Evolutionary conservation across 139 green algal genomes (phyloP), one percentile per base, ranked within the genome.

Genomic region (Chlorella sp.): DNA sequence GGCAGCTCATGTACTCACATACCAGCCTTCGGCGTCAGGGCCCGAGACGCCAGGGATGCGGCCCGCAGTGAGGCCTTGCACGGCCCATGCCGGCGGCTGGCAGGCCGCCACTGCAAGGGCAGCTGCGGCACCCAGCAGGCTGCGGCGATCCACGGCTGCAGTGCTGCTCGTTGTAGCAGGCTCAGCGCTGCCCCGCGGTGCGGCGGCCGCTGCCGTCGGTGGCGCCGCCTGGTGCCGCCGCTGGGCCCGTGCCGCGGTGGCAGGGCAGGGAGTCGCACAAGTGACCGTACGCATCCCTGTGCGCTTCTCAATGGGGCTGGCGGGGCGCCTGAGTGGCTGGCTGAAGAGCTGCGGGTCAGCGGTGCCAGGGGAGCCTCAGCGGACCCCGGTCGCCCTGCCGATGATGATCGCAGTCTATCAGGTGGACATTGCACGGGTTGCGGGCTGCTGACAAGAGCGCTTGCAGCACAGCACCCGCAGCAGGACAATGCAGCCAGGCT

Each of bases 61-160:
- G 6, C 94, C 94, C 40, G 94, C 94, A 56, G 90, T 96, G 2
- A 93, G 72, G 22, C 94, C 94, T 65, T 97, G 94, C 14, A 97
- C 87, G 3, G 94, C 94, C 38, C 84, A 8, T 14, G 88, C 90
- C 3, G 77, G 70, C 70, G 43, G 56, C 79, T 76, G 56, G 72
- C 83, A 46, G 2, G 73, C 36, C 17, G 73, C 48, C 0, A 78
- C 83, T 0, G 64, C 67, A 30, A 83, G 1, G 2, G 65, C 74
- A 17, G 44, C 44, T 1, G 72, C 85, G 24, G 46, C 72, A 13
- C 30, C 19, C 34, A 88, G 85, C 79, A 88, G 56, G 3, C 36
- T 17, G 70, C 73, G 44, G 17, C 70, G 72, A 34, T 83, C 62
- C 30, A 83, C 34, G 26, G 3, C 9, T 44, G 16, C 20, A 62